Evolutionary conservation across 1,139 yeast species (phyloP), one percentile per base, ranked within the genome.

Genomic region (Diutina catenulata): DNA sequence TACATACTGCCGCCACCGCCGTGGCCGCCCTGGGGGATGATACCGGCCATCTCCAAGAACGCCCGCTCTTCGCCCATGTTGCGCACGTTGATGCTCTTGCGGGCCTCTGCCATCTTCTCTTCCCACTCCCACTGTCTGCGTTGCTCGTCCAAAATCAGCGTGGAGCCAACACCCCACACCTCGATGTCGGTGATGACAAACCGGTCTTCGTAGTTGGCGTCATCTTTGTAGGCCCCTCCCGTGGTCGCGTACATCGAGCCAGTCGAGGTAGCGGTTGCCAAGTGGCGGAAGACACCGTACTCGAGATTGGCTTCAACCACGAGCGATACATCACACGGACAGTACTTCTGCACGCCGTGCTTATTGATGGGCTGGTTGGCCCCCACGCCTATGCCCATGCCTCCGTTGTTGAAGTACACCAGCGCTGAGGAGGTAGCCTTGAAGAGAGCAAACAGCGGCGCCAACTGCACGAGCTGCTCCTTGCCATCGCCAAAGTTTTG

Each of bases 151-250:
- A 86, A 60, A 45, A 83, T 94, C 43, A 76, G 74, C 16, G 72
- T 74, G 5, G 82, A 74, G 1, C 96, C 96, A 41, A 86, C 70
- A 0, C 97, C 97, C 91, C 94, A 83, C 1, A 86, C 94, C 53
- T 87, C 95, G 18, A 88, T 60, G 46, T 81, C 88, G 3, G 78
- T 74, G 8, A 88, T 73, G 42, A 70, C 57, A 49, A 88, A 77
- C 38, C 88, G 62, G 45, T 80, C 78, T 51, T 88, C 96, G 50
- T 65, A 82, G 43, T 72, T 75, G 13, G 51, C 49, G 9, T 53
- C 46, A 7, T 21, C 16, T 3, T 14, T n/a, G 18, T 31, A 24
- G n/a, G n/a, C n/a, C n/a, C n/a, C n/a, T n/a, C n/a, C n/a, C 25
- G 14, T 18, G 16, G 15, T 24, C 2, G 15, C 6, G 15, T n/a